Percentiles rank a stretch among this genome's conserved stretches.
Conservation (phyloP, 2,329 filamentous ascomycete genomes). For the Trichoderma hamatum region DNA sequence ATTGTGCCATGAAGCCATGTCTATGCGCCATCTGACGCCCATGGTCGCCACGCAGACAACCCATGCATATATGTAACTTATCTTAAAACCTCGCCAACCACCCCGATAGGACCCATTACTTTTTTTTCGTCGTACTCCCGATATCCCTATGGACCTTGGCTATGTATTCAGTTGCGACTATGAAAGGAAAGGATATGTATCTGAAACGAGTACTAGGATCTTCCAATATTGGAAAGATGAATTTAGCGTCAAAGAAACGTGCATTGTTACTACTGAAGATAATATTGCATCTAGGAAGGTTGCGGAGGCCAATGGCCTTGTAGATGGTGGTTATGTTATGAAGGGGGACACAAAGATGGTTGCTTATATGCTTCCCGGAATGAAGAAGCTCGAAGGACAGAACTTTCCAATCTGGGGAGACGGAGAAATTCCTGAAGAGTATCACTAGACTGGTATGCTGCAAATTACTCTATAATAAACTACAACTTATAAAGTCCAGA, state of each 20-base stretch:
- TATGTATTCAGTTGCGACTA: neutral
- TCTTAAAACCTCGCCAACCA: neutral
- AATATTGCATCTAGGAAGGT: neutral
- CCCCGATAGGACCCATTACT: neutral
- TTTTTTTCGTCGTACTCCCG: slow-evolving; percentile 2
- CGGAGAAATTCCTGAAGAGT: neutral
- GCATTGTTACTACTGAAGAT: neutral
- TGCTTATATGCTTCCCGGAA: neutral
- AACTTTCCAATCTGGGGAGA: slow-evolving; percentile 2
- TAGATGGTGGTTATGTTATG: neutral
- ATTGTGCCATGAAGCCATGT: no score
- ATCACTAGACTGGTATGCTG: no score
- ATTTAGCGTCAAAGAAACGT: neutral
- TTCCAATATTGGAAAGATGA: neutral
- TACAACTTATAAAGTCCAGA: no score
- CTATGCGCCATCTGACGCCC: neutral
- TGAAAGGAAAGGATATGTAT: neutral
- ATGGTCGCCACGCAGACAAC: neutral
- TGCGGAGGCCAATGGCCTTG: neutral
- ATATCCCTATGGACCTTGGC: neutral
- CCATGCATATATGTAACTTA: neutral
- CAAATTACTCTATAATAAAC: no score
- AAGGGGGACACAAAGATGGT: neutral
- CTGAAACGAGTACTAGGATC: neutral
- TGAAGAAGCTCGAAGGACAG: slow-evolving; percentile 6